Percentiles rank a stretch among this genome's conserved stretches.
Conservation (phyloP, 345 rosid genomes). For the Lepidium aucheri region DNA sequence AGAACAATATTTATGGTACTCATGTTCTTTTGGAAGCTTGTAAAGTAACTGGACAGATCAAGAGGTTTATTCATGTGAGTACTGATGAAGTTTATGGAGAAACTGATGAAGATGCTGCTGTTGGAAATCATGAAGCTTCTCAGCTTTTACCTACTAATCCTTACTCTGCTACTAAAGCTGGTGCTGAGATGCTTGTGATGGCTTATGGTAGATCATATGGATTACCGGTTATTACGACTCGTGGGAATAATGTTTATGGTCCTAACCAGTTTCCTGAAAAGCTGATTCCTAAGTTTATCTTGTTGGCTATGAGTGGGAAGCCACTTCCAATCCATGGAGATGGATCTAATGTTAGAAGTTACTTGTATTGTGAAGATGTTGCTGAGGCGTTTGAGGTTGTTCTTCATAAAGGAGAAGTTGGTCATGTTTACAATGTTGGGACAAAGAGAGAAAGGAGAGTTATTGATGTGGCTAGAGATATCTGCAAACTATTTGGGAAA, state of each 20-base stretch:
- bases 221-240: slow-evolving; percentile 47
- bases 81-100: slow-evolving; percentile 68
- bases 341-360: slow-evolving; percentile 61
- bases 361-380: slow-evolving; percentile 50
- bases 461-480: slow-evolving; percentile 49
- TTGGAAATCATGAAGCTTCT: slow-evolving; percentile 59
- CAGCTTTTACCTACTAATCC: slow-evolving; percentile 62
- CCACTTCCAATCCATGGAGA: slow-evolving; percentile 57
- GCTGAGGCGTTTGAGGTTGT: slow-evolving; percentile 65
- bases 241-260: slow-evolving; percentile 64
- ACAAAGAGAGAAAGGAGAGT: slow-evolving; percentile 52
- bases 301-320: slow-evolving; percentile 51
- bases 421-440: slow-evolving; percentile 58
- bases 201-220: slow-evolving; percentile 59
- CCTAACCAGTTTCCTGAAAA: slow-evolving; percentile 63
- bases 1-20: slow-evolving; percentile 56
- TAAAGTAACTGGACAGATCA: slow-evolving; percentile 43
- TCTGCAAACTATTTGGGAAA: slow-evolving; percentile 40
- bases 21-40: slow-evolving; percentile 68
- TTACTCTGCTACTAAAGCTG: slow-evolving; percentile 61
- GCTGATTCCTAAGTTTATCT: slow-evolving; percentile 53
- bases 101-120: slow-evolving; percentile 49
- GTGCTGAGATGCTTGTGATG: slow-evolving; percentile 68
- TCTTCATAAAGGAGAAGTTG: slow-evolving; percentile 52
- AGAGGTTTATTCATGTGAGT: slow-evolving; percentile 63